Evolutionary conservation across 805 yeast species (phyloP), one percentile per base, ranked within the genome.

Genomic region (Ogataea dorogensis): DNA sequence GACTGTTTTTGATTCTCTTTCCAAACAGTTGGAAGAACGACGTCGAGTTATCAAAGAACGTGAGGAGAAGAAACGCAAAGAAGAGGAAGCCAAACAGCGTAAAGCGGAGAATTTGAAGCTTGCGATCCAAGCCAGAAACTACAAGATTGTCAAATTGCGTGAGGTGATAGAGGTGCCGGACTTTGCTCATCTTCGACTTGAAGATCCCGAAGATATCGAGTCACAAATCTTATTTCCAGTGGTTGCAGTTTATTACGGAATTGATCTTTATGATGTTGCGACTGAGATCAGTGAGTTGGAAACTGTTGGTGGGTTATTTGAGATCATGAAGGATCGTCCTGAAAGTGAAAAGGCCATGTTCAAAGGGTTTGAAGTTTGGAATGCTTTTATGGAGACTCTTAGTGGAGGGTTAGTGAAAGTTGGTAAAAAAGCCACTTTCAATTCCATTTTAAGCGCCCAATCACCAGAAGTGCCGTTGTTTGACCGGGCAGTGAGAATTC

Each of bases 211-310:
- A 26, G 93, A 86, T 61, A 71, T 68, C 44, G 87, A 83, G 49
- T 80, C 95, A 0, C 89, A 85, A 52, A 63, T 91, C 30, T 70
- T 83, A n/a, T 71, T 87, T 48, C 96, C 97, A 0, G 83, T 89
- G 0, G 68, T 82, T 66, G 66, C 86, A 3, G 59, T 89, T 39
- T 91, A 87, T 50, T 97, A 98, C 15, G 74, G 88, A 2, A 77
- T 76, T 4, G 82, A 83, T 57, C 93, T 86, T 56, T 85, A 87
- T 49, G 97, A 91, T 58, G 80, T 81, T 49, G 67, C 91, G 24
- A 84, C 79, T 2, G 81, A 79, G 42, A 73, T 83, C 5, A 77
- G 91, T 41, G 96, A 88, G 59, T 61, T 79, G 23, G 68, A 81
- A 1, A 73, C 91, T 0, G 77, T 91, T 0, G 52, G 59, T 4